Conservation (phyloP, 2,329 filamentous ascomycete genomes). For the Diplocarpon rosae region DNA sequence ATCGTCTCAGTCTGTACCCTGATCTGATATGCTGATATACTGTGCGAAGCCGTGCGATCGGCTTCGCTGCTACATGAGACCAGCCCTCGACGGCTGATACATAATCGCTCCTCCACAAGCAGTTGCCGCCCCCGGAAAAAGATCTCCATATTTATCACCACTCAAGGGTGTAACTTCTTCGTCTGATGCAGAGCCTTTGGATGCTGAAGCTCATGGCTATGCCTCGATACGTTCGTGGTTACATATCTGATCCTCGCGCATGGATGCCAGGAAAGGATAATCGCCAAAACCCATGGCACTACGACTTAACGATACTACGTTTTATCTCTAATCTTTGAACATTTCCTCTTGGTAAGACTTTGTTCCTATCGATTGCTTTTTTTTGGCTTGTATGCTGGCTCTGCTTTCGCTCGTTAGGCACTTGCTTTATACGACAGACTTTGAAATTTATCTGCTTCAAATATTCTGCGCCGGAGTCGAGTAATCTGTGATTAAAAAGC, state of each 20-base stretch:
- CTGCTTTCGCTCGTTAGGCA: too few relatives aligned
- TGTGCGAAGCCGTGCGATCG: slow-evolving; percentile 7
- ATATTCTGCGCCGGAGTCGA: too few relatives aligned
- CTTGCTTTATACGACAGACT: too few relatives aligned
- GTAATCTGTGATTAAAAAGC: too few relatives aligned
- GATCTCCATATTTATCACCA: background rate
- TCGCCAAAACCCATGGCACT: background rate
- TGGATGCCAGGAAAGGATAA: background rate
- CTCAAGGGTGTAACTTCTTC: background rate
- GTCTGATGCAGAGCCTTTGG: background rate
- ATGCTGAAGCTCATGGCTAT: background rate
- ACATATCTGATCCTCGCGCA: background rate
- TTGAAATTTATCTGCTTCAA: too few relatives aligned
- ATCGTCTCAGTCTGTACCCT: slow-evolving; percentile 8
- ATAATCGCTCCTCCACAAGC: too few relatives aligned
- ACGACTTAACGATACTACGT: background rate
- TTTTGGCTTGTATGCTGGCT: too few relatives aligned
- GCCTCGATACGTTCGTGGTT: background rate
- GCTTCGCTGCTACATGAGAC: slow-evolving; percentile 4
- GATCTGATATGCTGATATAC: slow-evolving; percentile 5
- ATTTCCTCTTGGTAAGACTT: too few relatives aligned
- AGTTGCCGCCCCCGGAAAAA: background rate
- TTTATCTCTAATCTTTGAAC: background rate
- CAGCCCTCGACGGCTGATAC: background rate
- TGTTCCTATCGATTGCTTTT: too few relatives aligned